Base-by-base conservation (phyloP, 108 stramenopile genomes). In the Pseudonitzschia pungens region DNA sequence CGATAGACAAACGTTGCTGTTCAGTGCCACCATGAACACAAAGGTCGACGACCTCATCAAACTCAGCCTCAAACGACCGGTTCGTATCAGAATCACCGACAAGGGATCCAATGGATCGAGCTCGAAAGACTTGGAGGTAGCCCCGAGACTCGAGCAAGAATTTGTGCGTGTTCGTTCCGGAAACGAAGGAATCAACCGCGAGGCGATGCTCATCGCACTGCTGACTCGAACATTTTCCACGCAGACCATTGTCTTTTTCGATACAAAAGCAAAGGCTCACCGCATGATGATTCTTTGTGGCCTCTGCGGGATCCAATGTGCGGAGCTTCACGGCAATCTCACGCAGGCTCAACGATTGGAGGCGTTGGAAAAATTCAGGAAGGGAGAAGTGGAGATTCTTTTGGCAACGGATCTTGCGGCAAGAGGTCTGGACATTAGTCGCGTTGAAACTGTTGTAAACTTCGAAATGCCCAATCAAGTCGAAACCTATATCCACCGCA, bases 391-490 rank as follows among this genome's bases (percentile, higher is more conserved):
- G 10, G 90, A 94, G 68, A 85, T 99, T 42, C 78, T 99, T 51
- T 83, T 99, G 24, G 93, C 93, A 9, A 99, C 99, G 24, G 99
- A 99, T 75, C 75, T 99, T 29, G 99, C 98, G 40, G 98, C 98
- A 4, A 83, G 98, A 22, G 99, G 99, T 44, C 56, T 92, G 5
- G 98, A 99, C 71, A 89, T 99, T 55, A 79, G 83, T 41, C 86
- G 90, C 42, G 95, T 99, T 10, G 83, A 92, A 56, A 85, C 95
- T 28, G 99, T 99, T 0, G 86, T 99, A 68, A 98, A 99, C 79
- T 95, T 90, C 69, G 98, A 99, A 75, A 97, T 99, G 96, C 98
- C 99, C 0, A 82, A 86, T 63, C 84, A 97, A 44, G 81, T 96
- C 12, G 88, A 87, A 32, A 97, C 96, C 2, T 99, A 99, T 79